These are phyloP conservation scores for Phylloporus arenicola DNA, from an alignment of 768 basidiomycete species.

Conservation along the genomic window DNA sequence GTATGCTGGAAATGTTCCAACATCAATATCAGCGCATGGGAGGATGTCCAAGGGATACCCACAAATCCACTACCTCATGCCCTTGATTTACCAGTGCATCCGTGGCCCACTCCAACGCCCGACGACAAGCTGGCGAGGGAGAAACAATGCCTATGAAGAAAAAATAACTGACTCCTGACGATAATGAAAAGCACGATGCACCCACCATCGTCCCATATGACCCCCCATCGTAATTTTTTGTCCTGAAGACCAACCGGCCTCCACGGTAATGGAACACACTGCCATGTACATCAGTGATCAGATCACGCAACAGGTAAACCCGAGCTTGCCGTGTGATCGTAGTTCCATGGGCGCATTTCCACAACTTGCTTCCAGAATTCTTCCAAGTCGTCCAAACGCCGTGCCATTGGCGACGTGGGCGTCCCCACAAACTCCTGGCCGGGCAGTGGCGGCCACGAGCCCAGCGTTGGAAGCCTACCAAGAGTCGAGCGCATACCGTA, in stretches of 20 bases:
- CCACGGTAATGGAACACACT: constrained; percentile 44
- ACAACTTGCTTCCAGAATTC: constrained; percentile 41
- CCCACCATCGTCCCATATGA: constrained; percentile 41
- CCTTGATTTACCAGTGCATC: constrained; percentile 34
- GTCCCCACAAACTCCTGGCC: constrained; percentile 37
- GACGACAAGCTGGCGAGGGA: constrained; percentile 37
- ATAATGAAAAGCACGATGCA: background rate
- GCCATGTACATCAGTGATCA: background rate
- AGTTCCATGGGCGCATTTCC: constrained; percentile 38
- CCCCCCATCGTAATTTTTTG: constrained; percentile 36
- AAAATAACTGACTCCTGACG: background rate
- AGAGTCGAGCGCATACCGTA: constrained; percentile 38
- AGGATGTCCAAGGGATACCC: constrained; percentile 7
- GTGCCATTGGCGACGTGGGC: constrained; percentile 38
- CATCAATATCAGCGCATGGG: background rate
- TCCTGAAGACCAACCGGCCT: constrained; percentile 29
- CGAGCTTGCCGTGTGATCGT: constrained; percentile 36
- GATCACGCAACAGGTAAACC: background rate
- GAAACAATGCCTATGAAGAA: constrained; percentile 29
- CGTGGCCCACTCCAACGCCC: constrained; percentile 33
- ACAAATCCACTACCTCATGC: constrained; percentile 39
- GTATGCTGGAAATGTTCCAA: constrained; percentile 21
- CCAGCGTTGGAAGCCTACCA: constrained; percentile 35
- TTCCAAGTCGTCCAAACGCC: constrained; percentile 37
- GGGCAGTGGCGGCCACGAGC: constrained; percentile 28